These are phyloP conservation scores for Wickerhamomyces chambardii DNA, from an alignment of 805 yeast genomes.

Conservation along the genomic window DNA sequence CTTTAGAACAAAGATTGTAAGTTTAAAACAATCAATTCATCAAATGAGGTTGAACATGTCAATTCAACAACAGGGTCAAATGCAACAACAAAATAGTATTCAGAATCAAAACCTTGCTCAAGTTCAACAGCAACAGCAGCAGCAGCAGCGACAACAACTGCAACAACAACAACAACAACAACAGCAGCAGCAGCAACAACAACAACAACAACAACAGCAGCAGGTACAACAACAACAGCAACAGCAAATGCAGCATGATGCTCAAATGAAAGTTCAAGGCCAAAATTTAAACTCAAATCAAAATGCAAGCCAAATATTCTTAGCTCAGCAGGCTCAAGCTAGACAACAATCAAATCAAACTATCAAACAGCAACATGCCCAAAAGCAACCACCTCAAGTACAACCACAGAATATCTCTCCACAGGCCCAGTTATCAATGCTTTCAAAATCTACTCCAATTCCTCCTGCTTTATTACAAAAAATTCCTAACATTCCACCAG, in stretches of 20 bases:
- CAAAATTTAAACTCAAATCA: conserved; percentile 15
- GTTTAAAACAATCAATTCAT: conserved; percentile 13
- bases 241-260: conserved; percentile 12
- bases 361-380: conserved; percentile 14
- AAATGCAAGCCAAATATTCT: conserved; percentile 24
- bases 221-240: conserved; percentile 20
- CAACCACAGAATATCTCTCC: not conserved
- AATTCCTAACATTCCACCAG: conserved; percentile 72
- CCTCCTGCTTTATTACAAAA: conserved; percentile 58
- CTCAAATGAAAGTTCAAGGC: conserved; percentile 8
- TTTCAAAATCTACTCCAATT: conserved; percentile 58
- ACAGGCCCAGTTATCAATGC: conserved; percentile 21
- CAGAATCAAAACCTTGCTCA: not conserved
- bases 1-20: conserved; percentile 20
- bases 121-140: conserved; percentile 10
- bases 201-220: conserved; percentile 17
- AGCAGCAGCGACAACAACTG: conserved; percentile 2
- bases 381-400: conserved; percentile 19
- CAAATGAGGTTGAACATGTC: conserved; percentile 11
- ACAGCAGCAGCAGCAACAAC: conserved; percentile 15
- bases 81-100: not conserved
- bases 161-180: conserved; percentile 2
- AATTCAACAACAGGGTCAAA: conserved; percentile 6
- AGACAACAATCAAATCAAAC: conserved; percentile 22
- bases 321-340: conserved; percentile 42